Evolutionary conservation across 78 protist genomes (phyloP).

Genomic region (Salpingoeca rosetta): DNA sequence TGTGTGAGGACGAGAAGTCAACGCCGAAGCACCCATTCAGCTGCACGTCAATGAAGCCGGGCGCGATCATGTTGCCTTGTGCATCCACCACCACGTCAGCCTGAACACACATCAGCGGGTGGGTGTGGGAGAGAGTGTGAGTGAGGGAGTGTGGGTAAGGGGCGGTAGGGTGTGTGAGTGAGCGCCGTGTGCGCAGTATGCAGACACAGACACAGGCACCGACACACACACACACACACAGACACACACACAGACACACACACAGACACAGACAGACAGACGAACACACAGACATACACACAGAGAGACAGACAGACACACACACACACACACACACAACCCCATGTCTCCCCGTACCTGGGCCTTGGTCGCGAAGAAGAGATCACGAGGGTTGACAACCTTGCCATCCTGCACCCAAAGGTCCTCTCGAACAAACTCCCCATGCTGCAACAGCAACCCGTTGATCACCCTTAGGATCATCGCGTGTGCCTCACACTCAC

Average conservation of each 20-base stretch:
- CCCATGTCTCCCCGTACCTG: too few species aligned
- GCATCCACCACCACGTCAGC: background rate
- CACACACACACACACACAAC: too few species aligned
- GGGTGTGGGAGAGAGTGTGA: too few species aligned
- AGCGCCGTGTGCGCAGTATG: background rate
- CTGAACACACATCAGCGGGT: background rate
- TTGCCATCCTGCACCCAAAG: conserved; percentile 10
- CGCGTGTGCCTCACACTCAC: too few species aligned
- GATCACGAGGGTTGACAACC: conserved; percentile 2
- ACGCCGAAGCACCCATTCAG: conserved; percentile 19
- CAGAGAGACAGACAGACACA: too few species aligned
- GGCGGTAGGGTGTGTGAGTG: background rate
- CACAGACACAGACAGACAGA: too few species aligned
- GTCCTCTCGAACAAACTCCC: conserved; percentile 7
- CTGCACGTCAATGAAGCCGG: conserved; percentile 33
- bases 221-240: too few species aligned
- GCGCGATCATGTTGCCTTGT: background rate
- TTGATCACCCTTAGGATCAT: background rate
- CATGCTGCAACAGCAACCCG: background rate
- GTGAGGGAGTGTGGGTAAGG: too few species aligned
- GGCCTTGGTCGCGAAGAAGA: conserved; percentile 10
- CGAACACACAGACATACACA: too few species aligned
- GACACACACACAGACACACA: too few species aligned
- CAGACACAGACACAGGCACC: too few species aligned
- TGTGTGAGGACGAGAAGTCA: conserved; percentile 10